Evolutionary conservation across 2,329 filamentous ascomycete genomes (phyloP).

Genomic region (Cercospora citrullina): DNA sequence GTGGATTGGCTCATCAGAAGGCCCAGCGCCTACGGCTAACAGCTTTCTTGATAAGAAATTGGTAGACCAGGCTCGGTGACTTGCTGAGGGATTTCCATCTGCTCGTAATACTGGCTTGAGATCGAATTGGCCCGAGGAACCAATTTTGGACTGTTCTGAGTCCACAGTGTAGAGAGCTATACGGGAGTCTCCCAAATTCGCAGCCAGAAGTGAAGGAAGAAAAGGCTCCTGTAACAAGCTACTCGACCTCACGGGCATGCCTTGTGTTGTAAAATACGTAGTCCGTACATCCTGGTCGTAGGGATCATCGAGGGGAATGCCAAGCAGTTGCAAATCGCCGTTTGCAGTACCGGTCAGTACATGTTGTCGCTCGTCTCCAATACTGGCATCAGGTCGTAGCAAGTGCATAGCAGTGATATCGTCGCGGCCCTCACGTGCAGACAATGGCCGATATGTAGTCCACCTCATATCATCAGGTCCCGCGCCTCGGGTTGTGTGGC

Average conservation of each 20-base stretch:
- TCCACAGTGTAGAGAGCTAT: conserved; percentile 39
- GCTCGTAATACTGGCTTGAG: conserved; percentile 25
- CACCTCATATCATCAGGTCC: conserved; percentile 41
- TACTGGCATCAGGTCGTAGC: conserved; percentile 42
- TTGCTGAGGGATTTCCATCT: conserved; percentile 24
- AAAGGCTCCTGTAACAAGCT: conserved; percentile 26
- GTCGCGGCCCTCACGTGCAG: conserved; percentile 54
- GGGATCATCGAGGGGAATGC: conserved; percentile 25
- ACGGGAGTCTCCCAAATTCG: conserved; percentile 50
- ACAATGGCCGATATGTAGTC: conserved; percentile 55
- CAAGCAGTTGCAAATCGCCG: conserved; percentile 50
- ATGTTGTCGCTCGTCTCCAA: conserved; percentile 43
- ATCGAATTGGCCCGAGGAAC: conserved; percentile 43
- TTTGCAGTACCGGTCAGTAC: conserved; percentile 59
- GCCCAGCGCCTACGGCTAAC: conserved; percentile 55
- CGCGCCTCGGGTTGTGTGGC: conserved; percentile 42
- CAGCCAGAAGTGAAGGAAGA: conserved; percentile 49
- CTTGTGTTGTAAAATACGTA: conserved; percentile 48
- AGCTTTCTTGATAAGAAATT: conserved; percentile 53
- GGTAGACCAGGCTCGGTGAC: conserved; percentile 50
- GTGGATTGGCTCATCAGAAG: conserved; percentile 46
- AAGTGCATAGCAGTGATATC: conserved; percentile 61
- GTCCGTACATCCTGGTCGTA: conserved; percentile 30
- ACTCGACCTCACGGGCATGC: conserved; percentile 49
- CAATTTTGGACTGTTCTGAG: conserved; percentile 29